Base-by-base conservation (phyloP, 805 yeast genomes). In the Nematodospora valgi region DNA sequence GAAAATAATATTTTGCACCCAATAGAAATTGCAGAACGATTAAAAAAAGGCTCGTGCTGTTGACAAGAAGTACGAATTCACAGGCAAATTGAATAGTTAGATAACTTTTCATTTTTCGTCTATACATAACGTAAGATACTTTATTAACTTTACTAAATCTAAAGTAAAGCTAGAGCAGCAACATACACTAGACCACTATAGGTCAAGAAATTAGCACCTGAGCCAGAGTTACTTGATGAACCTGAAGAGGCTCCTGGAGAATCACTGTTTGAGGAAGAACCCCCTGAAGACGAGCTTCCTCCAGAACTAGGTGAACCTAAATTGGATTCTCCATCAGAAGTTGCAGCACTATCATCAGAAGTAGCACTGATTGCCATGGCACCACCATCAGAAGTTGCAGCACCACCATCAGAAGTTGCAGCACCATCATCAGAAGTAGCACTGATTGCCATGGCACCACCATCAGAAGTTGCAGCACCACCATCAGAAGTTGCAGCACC, bases 141-240 rank as follows among this genome's bases (percentile, higher is more conserved):
- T n/a, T n/a, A n/a, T n/a, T n/a, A n/a, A n/a, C n/a, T n/a, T n/a
- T n/a, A n/a, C n/a, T 17, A 10, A 11, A 23, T 22, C 15, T 32
- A 32, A 26, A 32, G 14, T 14, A 34, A 34, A 15, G 37, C 37
- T 25, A 34, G 27, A 29, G 37, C 37, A 34, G 37, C 37, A 27
- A 27, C 30, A 18, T 34, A 34, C 27, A 34, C 19, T 19, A 34
- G 27, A 9, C 31, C 18, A 29, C 32, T 28, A 29, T 23, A 23
- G 4, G 26, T 19, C 14, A 34, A 22, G 12, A 34, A 15, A 34
- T 23, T 30, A 14, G 17, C 23, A 20, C 19, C 23, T 4, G 28
- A 3, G n/a, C 32, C 32, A 8, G 32, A 15, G 9, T 18, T 14
- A 12, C 37, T 31, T 18, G 35, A 11, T 12, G 18, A 12, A 13